phyloP scores from a whole-genome alignment of 495 filamentous ascomycete species.

The Aspergillus kassunensis region DNA sequence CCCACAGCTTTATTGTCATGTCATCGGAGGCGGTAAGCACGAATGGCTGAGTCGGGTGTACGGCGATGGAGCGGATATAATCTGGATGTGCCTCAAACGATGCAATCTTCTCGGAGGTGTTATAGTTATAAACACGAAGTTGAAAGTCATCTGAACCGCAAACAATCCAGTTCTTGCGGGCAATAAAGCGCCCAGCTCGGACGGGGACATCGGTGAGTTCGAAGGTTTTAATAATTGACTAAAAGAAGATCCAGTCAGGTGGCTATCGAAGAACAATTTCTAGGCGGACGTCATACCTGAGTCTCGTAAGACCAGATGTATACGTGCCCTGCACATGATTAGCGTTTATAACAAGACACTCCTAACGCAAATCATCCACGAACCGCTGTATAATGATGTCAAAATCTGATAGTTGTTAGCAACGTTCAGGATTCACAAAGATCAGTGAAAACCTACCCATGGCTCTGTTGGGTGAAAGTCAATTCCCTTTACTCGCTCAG shows the following conservation, averaged over 20 bases:
- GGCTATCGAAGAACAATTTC: neutral
- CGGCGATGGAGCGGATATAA: slow-evolving; percentile 94
- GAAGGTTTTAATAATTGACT: slow-evolving; percentile 97
- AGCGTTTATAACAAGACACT: slow-evolving; percentile 18
- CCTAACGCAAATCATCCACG: slow-evolving; percentile 20
- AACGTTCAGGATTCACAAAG: neutral
- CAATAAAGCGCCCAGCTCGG: slow-evolving; percentile 92
- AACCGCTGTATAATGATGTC: slow-evolving; percentile 93
- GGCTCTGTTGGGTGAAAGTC: slow-evolving; percentile 96
- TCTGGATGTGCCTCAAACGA: slow-evolving; percentile 98
- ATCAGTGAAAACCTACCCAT: slow-evolving; percentile 55
- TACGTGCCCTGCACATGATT: slow-evolving; percentile 68
- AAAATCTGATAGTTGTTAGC: slow-evolving; percentile 61
- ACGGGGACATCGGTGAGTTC: slow-evolving; percentile 99
- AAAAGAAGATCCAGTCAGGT: slow-evolving; percentile 12
- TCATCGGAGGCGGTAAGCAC: slow-evolving; percentile 97
- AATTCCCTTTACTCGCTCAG: slow-evolving; percentile 93
- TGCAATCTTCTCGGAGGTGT: slow-evolving; percentile 98
- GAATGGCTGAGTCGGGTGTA: slow-evolving; percentile 96
- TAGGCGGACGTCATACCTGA: slow-evolving; percentile 52
- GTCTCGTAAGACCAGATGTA: slow-evolving; percentile 99
- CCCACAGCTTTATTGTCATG: slow-evolving; percentile 99
- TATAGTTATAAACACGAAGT: slow-evolving; percentile 95
- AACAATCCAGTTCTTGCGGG: slow-evolving; percentile 98
- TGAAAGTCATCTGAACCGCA: slow-evolving; percentile 99